Percentiles rank a stretch among this genome's conserved stretches.
Conservation (phyloP, 1,284 basidiomycete species). For the Rhodotorula sp. region DNA sequence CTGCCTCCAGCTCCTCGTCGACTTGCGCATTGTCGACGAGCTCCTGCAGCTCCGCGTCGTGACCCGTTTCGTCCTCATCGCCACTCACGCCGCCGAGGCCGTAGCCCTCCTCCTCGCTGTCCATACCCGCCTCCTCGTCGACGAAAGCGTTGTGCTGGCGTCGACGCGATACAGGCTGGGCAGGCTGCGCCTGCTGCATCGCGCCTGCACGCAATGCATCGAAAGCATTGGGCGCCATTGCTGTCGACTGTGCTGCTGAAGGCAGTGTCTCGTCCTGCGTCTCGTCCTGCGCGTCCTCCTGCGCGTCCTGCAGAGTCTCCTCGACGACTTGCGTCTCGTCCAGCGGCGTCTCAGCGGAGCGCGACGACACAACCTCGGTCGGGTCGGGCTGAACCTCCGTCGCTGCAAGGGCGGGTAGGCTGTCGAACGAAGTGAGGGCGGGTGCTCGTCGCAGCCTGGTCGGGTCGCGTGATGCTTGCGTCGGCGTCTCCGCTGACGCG, state of each 20-base stretch:
- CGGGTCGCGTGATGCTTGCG: conserved; percentile 18
- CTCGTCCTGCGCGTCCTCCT: conserved; percentile 4
- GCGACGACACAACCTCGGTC: conserved; percentile 5
- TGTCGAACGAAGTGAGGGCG: conserved; percentile 12
- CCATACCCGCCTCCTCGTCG: conserved; percentile 28
- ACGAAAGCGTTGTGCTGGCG: conserved; percentile 25
- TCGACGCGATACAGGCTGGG: neutral
- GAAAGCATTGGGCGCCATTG: conserved; percentile 21
- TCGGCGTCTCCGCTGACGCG: conserved; percentile 28
- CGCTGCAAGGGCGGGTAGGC: neutral
- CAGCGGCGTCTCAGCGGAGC: neutral
- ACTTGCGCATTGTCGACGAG: conserved; percentile 38
- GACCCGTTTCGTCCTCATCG: conserved; percentile 38
- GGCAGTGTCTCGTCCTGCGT: conserved; percentile 19
- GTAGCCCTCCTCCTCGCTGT: conserved; percentile 30
- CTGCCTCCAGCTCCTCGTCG: conserved; percentile 21
- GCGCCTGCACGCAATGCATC: conserved; percentile 11
- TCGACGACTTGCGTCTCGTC: conserved; percentile 2
- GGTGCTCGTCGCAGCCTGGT: conserved; percentile 19
- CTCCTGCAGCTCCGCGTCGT: conserved; percentile 36
- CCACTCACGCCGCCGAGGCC: conserved; percentile 24
- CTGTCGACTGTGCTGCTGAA: conserved; percentile 20
- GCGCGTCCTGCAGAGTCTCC: conserved; percentile 7
- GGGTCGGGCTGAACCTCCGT: conserved; percentile 8
- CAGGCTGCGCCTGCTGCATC: neutral